Percentiles rank a stretch among this genome's conserved stretches.
Conservation (phyloP, 352 stramenopile genomes). For the Phytophthora quininea region DNA sequence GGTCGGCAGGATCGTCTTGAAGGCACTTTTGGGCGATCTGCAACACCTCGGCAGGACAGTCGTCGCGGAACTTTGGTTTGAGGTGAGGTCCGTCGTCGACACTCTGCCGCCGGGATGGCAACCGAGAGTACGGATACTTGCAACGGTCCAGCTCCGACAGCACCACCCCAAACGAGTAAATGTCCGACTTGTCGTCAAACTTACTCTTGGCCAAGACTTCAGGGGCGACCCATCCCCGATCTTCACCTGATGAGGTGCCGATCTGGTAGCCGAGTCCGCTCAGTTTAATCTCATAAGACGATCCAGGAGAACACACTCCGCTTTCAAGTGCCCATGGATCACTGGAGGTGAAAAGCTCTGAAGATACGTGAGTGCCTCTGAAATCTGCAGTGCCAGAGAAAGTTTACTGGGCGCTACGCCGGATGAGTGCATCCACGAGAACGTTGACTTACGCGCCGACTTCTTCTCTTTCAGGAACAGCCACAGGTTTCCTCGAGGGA, state of each 20-base stretch:
- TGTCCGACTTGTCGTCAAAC: slow-evolving; percentile 66
- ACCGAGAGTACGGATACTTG: slow-evolving; percentile 37
- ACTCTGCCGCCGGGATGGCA: slow-evolving; percentile 21
- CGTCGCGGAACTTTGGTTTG: slow-evolving; percentile 47
- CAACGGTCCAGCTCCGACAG: slow-evolving; percentile 73
- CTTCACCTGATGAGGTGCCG: slow-evolving; percentile 34
- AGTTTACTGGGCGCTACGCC: slow-evolving; percentile 41
- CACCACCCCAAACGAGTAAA: slow-evolving; percentile 76
- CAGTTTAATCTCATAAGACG: slow-evolving; percentile 59
- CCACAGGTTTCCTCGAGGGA: slow-evolving; percentile 41
- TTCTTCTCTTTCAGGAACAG: slow-evolving; percentile 45
- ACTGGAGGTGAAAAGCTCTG: slow-evolving; percentile 70
- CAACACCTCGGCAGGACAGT: slow-evolving; percentile 52
- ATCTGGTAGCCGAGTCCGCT: slow-evolving; percentile 59
- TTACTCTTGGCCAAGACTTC: slow-evolving; percentile 65
- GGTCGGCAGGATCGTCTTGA: slow-evolving; percentile 42
- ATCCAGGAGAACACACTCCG: slow-evolving; percentile 62
- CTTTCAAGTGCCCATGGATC: slow-evolving; percentile 61
- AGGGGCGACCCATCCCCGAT: slow-evolving; percentile 53
- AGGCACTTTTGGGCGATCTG: slow-evolving; percentile 56
- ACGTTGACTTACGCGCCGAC: slow-evolving; percentile 26
- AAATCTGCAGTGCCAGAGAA: slow-evolving; percentile 61
- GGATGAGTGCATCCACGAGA: slow-evolving; percentile 41
- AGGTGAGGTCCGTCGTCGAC: slow-evolving; percentile 18
- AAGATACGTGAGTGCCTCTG: slow-evolving; percentile 65